A percentile compares a stretch with the other conserved stretches of the same genome.
These are phyloP conservation scores for Protomyces pachydermus DNA, from an alignment of 1,139 yeast genomes.

Conservation along the genomic window DNA sequence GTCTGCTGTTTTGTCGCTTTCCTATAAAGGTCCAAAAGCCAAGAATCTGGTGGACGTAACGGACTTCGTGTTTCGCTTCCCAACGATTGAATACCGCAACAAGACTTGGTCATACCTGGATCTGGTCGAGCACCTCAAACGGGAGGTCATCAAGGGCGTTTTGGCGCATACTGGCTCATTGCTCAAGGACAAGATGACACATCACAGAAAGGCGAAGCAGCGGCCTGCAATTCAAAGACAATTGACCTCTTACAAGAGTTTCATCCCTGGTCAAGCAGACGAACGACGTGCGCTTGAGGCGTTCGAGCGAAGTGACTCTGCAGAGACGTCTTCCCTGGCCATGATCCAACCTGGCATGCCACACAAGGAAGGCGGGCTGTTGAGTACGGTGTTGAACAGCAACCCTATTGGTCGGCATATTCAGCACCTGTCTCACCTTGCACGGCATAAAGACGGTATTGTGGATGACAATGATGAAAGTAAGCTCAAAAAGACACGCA, in stretches of 20 bases:
- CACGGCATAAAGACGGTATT: slow-evolving; percentile 19
- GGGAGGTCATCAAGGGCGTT: slow-evolving; percentile 63
- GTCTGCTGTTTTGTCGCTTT: slow-evolving; percentile 53
- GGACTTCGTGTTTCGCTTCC: slow-evolving; percentile 59
- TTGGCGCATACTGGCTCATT: slow-evolving; percentile 74
- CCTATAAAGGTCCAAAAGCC: slow-evolving; percentile 71
- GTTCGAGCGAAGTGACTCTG: background rate
- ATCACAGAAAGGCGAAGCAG: slow-evolving; percentile 39
- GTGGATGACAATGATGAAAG: slow-evolving; percentile 27
- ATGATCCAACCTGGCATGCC: background rate
- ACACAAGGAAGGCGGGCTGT: background rate
- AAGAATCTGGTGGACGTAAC: slow-evolving; percentile 67
- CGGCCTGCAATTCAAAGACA: slow-evolving; percentile 45
- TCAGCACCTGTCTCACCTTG: slow-evolving; percentile 21
- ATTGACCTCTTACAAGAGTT: slow-evolving; percentile 34
- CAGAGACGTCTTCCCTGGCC: slow-evolving; percentile 10
- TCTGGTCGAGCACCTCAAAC: slow-evolving; percentile 56
- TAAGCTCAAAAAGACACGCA: slow-evolving; percentile 23
- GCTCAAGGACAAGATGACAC: slow-evolving; percentile 64
- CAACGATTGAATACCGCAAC: slow-evolving; percentile 58
- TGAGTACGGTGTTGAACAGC: slow-evolving; percentile 9
- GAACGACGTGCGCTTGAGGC: background rate
- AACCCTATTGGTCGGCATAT: slow-evolving; percentile 25
- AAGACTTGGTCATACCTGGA: slow-evolving; percentile 79
- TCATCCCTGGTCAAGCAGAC: background rate